Base-by-base conservation (phyloP, 805 yeast genomes). In the Sugiyamaella smithiae region DNA sequence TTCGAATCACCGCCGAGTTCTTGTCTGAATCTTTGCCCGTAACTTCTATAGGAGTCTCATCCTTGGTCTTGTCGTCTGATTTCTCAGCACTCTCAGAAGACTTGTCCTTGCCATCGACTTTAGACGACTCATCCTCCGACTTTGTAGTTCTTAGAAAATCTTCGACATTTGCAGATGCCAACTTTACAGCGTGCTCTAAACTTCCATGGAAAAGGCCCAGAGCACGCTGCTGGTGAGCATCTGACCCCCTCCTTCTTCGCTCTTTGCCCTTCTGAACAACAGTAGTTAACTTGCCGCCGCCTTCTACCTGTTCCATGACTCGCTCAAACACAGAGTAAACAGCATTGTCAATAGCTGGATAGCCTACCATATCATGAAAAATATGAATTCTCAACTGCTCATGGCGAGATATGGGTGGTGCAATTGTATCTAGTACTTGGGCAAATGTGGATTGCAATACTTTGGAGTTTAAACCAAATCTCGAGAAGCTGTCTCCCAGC, bases 111-210 rank as follows among this genome's bases (percentile, higher is more conserved):
- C 9, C 11, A 8, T 7, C 11, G 7, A 8, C 29, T 26, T 26
- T 7, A 26, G 9, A 7, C 3, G 36, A 31, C 28, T 32, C 19
- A 12, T 9, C 19, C 32, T 20, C 47, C n/a, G 29, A 19, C n/a
- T 20, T 31, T 8, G 24, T 61, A 63, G 53, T 59, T 59, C 57
- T 51, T 45, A 83, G 75, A n/a, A 82, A 80, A 46, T 81, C 80
- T 25, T 88, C 96, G 58, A 91, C 74, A 62, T 88, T 90, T 3
- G 97, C 98, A 59, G 79, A 75, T 35, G 95, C 85, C 51, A 93
- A 76, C 65, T 93, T 91, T 60, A 86, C 95, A 11, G 93, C 97
- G 64, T 88, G 95, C 38, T 81, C 77, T 1, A 81, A 60, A 54
- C 85, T 84, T 6, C 97, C 97, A 17, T 75, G 70, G 62, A 89